Evolutionary conservation across 208 protist genomes (phyloP), one percentile per base, ranked within the genome.

Genomic region (Leptomonas pyrrhocoris): DNA sequence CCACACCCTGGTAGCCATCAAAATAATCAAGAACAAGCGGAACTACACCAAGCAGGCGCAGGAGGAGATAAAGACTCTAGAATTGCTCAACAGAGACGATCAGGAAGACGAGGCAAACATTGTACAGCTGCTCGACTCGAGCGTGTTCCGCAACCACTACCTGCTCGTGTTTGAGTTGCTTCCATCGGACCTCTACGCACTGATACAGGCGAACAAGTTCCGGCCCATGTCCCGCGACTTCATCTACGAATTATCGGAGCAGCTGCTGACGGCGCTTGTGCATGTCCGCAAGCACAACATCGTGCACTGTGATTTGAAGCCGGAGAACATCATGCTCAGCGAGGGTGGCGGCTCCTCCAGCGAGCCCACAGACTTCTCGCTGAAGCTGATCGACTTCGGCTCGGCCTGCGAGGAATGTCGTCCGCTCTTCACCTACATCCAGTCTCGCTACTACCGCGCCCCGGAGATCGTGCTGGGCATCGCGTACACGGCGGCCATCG

Each of bases 361-460:
- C 30, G 53, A 50, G 13, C 61, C 45, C 15, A 34, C 43, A 1
- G 79, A 81, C 72, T 80, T 88, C 27, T 57, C 84, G 27, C 85
- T 99, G 74, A 99, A 98, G 77, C 84, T 99, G 25, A 99, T 99
- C 73, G 98, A 99, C 85, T 98, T 99, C 76, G 98, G 98, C 38
- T 98, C 92, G 50, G 90, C 91, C 15, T 99, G 97, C 85, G 97
- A 94, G 78, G 90, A 96, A 48, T 79, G 97, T 66, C 78, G 96
- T 43, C 70, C 84, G 28, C 67, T 96, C 11, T 98, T 98, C 74
- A 98, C 97, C 30, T 99, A 99, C 75, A 93, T 97, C 54, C 90
- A 94, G 66, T 96, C 94, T 0, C 81, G 94, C 15, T 97, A 96
- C 68, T 98, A 98, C 82, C 93, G 95, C 42, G 95, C 96, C 2